Percentiles rank a stretch among this genome's conserved stretches.
These are phyloP conservation scores for Corylus heterophylla DNA, from an alignment of 306 rosid genomes.

Conservation along the genomic window DNA sequence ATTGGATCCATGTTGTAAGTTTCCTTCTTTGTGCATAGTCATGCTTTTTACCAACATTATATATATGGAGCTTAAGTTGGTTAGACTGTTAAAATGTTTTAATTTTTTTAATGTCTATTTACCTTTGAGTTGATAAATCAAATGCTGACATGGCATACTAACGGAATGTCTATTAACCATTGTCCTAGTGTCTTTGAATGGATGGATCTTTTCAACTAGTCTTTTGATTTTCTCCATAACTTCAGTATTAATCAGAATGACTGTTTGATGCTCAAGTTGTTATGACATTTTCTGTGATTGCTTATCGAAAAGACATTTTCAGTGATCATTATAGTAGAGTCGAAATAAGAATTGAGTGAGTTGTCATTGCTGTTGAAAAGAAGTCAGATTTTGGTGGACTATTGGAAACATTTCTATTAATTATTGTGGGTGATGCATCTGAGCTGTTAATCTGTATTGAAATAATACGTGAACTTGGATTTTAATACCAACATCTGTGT, in stretches of 20 bases:
- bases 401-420: not conserved
- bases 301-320: not conserved
- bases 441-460: not conserved
- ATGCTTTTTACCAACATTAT: too few relatives aligned
- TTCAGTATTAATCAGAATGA: not conserved
- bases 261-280: not conserved
- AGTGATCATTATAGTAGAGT: not conserved
- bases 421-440: not conserved
- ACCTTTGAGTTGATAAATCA: not conserved
- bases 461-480: not conserved
- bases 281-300: not conserved
- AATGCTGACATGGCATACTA: not conserved
- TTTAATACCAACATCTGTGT: conserved; percentile 7
- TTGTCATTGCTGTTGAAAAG: not conserved
- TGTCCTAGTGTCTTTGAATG: not conserved
- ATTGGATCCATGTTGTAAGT: too few relatives aligned
- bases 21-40: too few relatives aligned
- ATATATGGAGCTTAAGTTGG: not conserved
- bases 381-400: not conserved
- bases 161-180: too few relatives aligned
- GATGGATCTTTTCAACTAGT: not conserved
- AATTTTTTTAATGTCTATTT: not conserved
- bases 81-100: not conserved
- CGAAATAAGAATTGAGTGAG: not conserved
- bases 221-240: not conserved